Conservation (phyloP, 371 early-diverging fungal species). For the Mucor indicus region DNA sequence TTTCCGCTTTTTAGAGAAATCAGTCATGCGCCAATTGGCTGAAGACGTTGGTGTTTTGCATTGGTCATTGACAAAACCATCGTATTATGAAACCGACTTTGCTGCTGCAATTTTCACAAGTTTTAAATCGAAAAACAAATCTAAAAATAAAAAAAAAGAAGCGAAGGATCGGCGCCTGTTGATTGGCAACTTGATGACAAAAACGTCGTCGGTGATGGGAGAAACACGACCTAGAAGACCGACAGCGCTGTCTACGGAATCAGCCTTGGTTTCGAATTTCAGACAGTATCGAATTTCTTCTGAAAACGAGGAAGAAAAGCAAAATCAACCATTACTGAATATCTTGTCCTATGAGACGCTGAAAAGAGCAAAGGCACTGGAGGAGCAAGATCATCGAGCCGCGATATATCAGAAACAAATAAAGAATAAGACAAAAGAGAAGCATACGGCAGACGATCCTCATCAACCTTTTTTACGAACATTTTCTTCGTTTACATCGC, state of each 20-base stretch:
- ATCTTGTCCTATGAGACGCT: slow-evolving; percentile 9
- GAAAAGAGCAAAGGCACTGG: slow-evolving; percentile 5
- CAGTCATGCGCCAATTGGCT: slow-evolving; percentile 26
- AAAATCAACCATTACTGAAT: slow-evolving; percentile 9
- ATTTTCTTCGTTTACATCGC: slow-evolving; percentile 18
- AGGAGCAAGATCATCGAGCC: too few relatives aligned
- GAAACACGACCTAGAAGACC: slow-evolving; percentile 6
- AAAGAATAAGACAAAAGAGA: too few relatives aligned
- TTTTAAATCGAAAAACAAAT: too few relatives aligned
- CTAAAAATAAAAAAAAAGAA: too few relatives aligned
- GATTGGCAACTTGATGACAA: too few relatives aligned
- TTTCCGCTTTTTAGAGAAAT: slow-evolving; percentile 34
- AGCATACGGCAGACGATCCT: not conserved
- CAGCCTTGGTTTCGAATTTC: not conserved
- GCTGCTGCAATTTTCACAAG: too few relatives aligned
- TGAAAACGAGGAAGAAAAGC: not conserved
- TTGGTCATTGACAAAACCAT: slow-evolving; percentile 17
- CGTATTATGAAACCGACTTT: slow-evolving; percentile 28
- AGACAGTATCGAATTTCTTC: not conserved
- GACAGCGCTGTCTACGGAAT: slow-evolving; percentile 16
- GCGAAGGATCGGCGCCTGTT: slow-evolving; percentile 18
- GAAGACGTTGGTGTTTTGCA: slow-evolving; percentile 28
- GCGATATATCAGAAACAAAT: too few relatives aligned
- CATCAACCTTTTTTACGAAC: slow-evolving; percentile 10
- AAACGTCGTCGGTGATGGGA: too few relatives aligned